Base-by-base conservation (phyloP, 1,284 basidiomycete species). In the Abortiporus biennis region DNA sequence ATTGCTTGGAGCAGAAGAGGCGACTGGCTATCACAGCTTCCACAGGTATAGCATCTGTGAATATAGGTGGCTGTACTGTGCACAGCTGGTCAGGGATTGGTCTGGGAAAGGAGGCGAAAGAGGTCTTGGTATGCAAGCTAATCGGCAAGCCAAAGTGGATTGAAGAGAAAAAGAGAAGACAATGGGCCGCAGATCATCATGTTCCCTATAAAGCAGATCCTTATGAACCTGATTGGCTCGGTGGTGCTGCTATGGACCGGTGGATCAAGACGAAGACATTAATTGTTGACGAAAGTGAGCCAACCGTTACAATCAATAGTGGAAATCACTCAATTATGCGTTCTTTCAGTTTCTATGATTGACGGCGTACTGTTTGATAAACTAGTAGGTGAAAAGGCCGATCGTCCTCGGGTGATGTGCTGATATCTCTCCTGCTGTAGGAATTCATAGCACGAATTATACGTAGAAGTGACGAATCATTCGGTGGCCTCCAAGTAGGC, bases 11-110 rank as follows among this genome's bases (percentile, higher is more conserved):
- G 6, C 12, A n/a, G 15, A 16, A 19, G 2, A 16, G 25, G 16
- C 25, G 11, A 6, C 47, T 84, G 3, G 79, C 75, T 1, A 70
- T 85, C 36, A 85, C 81, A 0, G 82, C 82, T 1, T 80, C 79
- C 6, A 82, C 80, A 60, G 93, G 93, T 24, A 94, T 97, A 48
- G 94, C 95, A 1, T 90, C 90, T 0, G 87, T 92, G 55, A 96
- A 97, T 56, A 92, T 98, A 44, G 92, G 92, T 4, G 94, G 95
- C 19, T 78, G 84, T 23, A 98, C 94, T 0, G 71, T 98, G 15
- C 94, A 98, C 61, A 94, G 92, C 3, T 99, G 94, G 67, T 83
- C 88, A 2, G 85, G 93, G 0, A 85, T 95, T 43, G 93, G 92
- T 0, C 66, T 98, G 0, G 95, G 89, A 0, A 68, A 78, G 9